Percentiles rank a stretch among this genome's conserved stretches.
phyloP scores from a whole-genome alignment of 2,329 filamentous ascomycete genomes.

The Diaporthe australafricana region DNA sequence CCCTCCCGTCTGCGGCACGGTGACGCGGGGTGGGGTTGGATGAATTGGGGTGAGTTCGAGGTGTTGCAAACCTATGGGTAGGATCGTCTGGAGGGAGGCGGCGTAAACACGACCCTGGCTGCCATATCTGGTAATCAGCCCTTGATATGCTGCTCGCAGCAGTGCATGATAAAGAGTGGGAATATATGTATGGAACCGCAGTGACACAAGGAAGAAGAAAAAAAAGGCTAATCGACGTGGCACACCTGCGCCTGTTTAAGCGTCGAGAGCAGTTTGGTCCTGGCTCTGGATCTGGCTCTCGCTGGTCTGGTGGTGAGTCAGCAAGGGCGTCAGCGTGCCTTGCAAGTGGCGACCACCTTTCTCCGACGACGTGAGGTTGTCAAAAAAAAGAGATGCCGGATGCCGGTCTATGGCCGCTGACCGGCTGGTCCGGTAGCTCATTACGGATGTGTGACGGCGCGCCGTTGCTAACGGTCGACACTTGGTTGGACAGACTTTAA shows the following conservation, averaged over 20 bases:
- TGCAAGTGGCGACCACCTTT: neutral
- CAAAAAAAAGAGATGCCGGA: neutral
- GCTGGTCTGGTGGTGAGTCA: constrained; percentile 18
- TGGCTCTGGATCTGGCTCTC: neutral
- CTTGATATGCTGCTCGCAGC: neutral
- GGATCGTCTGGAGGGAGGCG: neutral
- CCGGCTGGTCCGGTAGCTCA: neutral
- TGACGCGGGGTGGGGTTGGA: neutral
- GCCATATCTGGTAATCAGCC: constrained; percentile 16
- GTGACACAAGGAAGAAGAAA: too few relatives aligned
- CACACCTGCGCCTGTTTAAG: neutral
- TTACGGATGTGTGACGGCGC: neutral
- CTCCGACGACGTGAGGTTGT: neutral
- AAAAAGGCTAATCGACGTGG: neutral
- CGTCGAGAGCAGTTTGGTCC: neutral
- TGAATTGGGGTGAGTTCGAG: neutral
- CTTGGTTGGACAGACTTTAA: neutral
- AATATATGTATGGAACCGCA: constrained; percentile 17
- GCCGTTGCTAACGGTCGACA: constrained; percentile 7
- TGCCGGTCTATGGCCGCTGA: constrained; percentile 6
- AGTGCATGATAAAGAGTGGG: constrained; percentile 10
- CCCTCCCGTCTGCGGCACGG: neutral
- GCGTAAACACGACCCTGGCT: neutral
- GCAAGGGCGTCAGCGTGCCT: constrained; percentile 12
- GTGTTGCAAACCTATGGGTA: neutral